A percentile compares a stretch with the other conserved stretches of the same genome.
Evolutionary conservation across 345 rosid genomes (phyloP).

Genomic region (Carallia brachiata): DNA sequence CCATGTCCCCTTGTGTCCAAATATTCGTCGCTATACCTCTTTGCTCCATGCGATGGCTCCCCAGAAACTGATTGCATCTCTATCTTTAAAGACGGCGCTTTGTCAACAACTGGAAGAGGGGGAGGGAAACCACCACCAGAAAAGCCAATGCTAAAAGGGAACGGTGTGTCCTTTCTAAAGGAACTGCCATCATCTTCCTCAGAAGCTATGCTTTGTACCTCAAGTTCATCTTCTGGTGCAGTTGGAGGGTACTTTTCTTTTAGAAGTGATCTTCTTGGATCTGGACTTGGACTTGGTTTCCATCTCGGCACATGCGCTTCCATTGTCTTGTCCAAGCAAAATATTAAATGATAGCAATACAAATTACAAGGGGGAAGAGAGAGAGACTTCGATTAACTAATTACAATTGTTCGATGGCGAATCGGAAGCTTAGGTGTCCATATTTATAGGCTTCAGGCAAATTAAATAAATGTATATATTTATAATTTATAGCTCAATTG

Average conservation of each 20-base stretch:
- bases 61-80: background rate
- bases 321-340: background rate
- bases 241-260: background rate
- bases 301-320: constrained; percentile 15
- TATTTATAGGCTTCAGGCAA: too few species aligned
- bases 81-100: background rate
- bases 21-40: background rate
- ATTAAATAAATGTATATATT: too few species aligned
- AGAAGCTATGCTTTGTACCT: constrained; percentile 11
- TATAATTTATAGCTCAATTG: too few species aligned
- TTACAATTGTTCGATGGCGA: too few species aligned
- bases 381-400: too few species aligned
- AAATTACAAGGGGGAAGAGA: too few species aligned
- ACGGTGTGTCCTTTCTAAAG: background rate
- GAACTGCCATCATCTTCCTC: background rate
- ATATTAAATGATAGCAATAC: too few species aligned
- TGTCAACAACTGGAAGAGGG: background rate
- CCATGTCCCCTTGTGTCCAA: background rate
- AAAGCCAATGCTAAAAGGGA: constrained; percentile 13
- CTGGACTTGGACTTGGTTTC: constrained; percentile 13
- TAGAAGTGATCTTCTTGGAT: background rate
- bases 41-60: too few species aligned
- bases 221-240: background rate
- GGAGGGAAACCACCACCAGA: background rate
- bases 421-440: too few species aligned